Percentiles rank a stretch among this genome's conserved stretches.
These are phyloP conservation scores for Solanum megistacrolobum DNA, from an alignment of 257 asterid genomes.

Conservation along the genomic window DNA sequence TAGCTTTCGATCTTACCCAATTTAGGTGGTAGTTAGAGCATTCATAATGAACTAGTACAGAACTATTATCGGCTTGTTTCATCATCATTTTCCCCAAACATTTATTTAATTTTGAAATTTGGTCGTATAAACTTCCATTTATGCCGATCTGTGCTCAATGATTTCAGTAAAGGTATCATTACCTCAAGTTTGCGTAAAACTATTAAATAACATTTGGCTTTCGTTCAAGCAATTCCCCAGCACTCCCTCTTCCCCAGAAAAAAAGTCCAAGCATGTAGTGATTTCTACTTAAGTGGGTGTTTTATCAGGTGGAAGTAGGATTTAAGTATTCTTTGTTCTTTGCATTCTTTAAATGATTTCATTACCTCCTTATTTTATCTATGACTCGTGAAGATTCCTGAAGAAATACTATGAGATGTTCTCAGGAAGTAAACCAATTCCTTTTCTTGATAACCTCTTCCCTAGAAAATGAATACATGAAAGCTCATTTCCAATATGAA, in stretches of 20 bases:
- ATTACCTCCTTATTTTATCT: background rate
- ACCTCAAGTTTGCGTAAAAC: background rate
- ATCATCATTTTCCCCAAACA: background rate
- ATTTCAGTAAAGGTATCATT: background rate
- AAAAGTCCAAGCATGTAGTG: background rate
- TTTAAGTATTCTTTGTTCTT: background rate
- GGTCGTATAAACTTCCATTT: background rate
- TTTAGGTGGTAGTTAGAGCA: background rate
- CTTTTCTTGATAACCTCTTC: background rate
- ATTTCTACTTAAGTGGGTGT: background rate
- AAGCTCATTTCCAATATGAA: background rate
- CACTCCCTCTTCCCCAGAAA: background rate
- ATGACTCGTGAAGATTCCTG: background rate
- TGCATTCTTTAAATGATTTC: background rate
- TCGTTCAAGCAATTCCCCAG: background rate
- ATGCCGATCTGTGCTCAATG: background rate
- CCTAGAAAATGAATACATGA: background rate
- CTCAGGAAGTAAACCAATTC: background rate
- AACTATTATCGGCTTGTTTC: background rate
- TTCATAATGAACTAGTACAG: background rate
- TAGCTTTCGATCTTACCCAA: background rate
- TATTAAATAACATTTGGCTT: background rate
- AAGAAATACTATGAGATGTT: background rate
- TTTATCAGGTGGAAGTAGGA: background rate
- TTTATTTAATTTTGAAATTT: background rate